phyloP scores from a whole-genome alignment of 1,139 yeast genomes.

The Saccharomycopsis hybrid region DNA sequence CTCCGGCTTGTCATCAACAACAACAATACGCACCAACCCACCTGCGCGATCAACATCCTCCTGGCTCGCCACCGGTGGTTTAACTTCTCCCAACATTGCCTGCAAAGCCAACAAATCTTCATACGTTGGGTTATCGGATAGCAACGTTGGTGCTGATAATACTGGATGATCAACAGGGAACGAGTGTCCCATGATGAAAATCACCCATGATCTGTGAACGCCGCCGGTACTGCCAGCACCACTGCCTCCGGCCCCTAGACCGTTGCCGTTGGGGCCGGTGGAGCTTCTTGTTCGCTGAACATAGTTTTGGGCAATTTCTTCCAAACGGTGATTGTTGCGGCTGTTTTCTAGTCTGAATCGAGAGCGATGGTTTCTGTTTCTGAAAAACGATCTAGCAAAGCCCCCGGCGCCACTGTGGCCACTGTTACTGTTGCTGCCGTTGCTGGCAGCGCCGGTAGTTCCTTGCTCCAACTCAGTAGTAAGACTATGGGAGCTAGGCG shows the following conservation, averaged over 20 bases:
- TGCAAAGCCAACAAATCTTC: slow-evolving; percentile 42
- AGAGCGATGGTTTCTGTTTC: slow-evolving; percentile 20
- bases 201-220: slow-evolving; percentile 39
- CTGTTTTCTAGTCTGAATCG: slow-evolving; percentile 20
- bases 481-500: too few species aligned
- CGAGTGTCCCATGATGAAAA: slow-evolving; percentile 44
- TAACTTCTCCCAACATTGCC: slow-evolving; percentile 38
- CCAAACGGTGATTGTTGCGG: slow-evolving; percentile 16
- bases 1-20: not conserved
- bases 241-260: too few species aligned
- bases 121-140: slow-evolving; percentile 43
- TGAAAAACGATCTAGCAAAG: slow-evolving; percentile 18
- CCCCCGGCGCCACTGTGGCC: slow-evolving; percentile 3
- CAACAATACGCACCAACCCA: slow-evolving; percentile 27
- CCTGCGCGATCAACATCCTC: slow-evolving; percentile 37
- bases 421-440: not conserved
- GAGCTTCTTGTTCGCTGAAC: slow-evolving; percentile 2
- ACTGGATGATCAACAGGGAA: slow-evolving; percentile 44
- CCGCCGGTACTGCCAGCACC: not conserved
- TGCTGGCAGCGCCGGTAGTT: not conserved
- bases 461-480: not conserved
- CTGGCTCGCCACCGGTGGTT: slow-evolving; percentile 37
- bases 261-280: too few species aligned
- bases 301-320: slow-evolving; percentile 19
- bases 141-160: slow-evolving; percentile 38